These are phyloP conservation scores for Yamadazyma spencermartinsiae DNA, from an alignment of 1,139 yeast genomes.

Conservation along the genomic window DNA sequence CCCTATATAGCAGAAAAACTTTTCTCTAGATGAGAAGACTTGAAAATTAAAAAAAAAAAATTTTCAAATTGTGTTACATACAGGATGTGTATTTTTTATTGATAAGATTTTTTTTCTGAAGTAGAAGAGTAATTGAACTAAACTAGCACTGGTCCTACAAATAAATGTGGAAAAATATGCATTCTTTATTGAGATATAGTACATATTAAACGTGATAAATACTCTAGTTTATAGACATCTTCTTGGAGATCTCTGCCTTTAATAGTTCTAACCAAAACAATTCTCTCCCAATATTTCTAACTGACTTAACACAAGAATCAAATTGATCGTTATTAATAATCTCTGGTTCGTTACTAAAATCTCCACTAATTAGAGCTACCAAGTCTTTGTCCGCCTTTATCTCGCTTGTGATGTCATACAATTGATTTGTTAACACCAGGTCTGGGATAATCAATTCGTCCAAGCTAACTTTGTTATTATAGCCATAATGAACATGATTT, in stretches of 20 bases:
- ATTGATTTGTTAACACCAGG: constrained; percentile 41
- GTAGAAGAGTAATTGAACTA: too few species aligned
- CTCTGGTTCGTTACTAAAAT: constrained; percentile 37
- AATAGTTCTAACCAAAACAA: constrained; percentile 58
- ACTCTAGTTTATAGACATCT: constrained; percentile 8
- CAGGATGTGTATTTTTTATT: neutral
- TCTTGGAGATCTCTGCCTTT: constrained; percentile 32
- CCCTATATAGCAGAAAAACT: constrained; percentile 13
- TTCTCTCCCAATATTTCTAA: constrained; percentile 71
- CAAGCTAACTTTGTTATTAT: constrained; percentile 20
- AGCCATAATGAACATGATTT: constrained; percentile 20
- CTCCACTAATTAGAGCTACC: constrained; percentile 55
- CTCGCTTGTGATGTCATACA: constrained; percentile 67
- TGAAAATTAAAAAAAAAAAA: neutral
- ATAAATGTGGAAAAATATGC: too few species aligned
- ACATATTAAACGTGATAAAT: too few species aligned
- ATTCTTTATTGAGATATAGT: too few species aligned
- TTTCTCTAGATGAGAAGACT: constrained; percentile 16
- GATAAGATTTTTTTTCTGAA: neutral
- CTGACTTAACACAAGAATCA: constrained; percentile 56
- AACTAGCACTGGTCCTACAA: too few species aligned
- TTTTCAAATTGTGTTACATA: neutral
- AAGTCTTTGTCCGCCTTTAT: constrained; percentile 73
- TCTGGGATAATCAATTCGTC: constrained; percentile 45
- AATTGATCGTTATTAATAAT: constrained; percentile 37